These are phyloP conservation scores for Theobroma cacao DNA, from an alignment of 345 rosid genomes.

Conservation along the genomic window DNA sequence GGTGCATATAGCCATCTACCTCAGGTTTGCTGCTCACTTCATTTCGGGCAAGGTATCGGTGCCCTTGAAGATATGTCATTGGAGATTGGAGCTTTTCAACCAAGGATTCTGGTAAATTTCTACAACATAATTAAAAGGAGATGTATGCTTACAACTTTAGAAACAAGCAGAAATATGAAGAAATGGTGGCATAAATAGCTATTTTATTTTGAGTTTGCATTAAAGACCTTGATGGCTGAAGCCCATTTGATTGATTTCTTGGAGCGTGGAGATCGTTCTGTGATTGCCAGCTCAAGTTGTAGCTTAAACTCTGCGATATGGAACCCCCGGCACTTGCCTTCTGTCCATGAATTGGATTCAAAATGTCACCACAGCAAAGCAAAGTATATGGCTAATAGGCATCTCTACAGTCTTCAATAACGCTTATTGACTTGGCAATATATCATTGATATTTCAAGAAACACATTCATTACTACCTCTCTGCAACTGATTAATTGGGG, in stretches of 20 bases:
- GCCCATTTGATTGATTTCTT: neutral
- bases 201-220: neutral
- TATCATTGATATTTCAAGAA: no score
- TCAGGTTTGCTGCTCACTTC: neutral
- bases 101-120: conserved; percentile 11
- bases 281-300: neutral
- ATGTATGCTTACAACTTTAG: neutral
- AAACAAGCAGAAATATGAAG: neutral
- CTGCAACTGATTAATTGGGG: neutral
- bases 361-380: neutral
- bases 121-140: neutral
- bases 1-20: neutral
- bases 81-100: conserved; percentile 6
- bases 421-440: no score
- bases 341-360: neutral
- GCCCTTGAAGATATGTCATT: neutral
- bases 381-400: neutral
- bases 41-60: neutral
- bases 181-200: neutral
- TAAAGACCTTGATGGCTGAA: neutral
- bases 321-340: neutral
- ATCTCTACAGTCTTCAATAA: no score
- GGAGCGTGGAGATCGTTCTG: neutral
- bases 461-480: no score
- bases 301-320: neutral